Conservation (phyloP, 352 stramenopile genomes). For the Halophytophthora batemanensis region DNA sequence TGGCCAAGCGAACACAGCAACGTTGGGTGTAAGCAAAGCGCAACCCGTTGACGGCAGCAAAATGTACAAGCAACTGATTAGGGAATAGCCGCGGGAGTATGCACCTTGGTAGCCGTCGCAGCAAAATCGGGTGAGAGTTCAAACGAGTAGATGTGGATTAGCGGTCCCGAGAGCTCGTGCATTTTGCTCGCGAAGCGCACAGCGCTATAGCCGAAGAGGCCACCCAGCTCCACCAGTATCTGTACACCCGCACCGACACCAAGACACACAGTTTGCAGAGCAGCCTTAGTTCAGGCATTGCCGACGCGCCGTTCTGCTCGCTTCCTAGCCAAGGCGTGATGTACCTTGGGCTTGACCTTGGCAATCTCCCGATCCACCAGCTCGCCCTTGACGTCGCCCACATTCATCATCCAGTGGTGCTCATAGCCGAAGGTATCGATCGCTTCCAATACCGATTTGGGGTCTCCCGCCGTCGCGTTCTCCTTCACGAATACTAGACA, state of each 20-base stretch:
- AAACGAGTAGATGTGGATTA: conserved; percentile 41
- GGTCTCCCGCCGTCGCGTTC: conserved; percentile 21
- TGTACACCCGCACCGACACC: background rate
- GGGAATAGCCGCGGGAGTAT: background rate
- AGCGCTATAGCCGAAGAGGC: conserved; percentile 39
- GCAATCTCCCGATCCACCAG: conserved; percentile 31
- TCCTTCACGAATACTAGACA: conserved; percentile 26
- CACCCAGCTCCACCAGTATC: conserved; percentile 41
- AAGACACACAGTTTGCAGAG: too few relatives aligned
- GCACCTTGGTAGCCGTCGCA: conserved; percentile 35
- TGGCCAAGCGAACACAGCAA: background rate
- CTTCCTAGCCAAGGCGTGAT: background rate
- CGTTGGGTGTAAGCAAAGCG: background rate
- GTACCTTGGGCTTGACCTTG: conserved; percentile 28
- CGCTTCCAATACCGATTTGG: conserved; percentile 25
- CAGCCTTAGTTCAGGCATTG: too few relatives aligned
- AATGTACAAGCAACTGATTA: background rate
- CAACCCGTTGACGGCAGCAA: background rate
- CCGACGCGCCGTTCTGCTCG: too few relatives aligned
- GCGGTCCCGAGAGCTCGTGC: conserved; percentile 18
- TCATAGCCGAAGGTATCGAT: conserved; percentile 31
- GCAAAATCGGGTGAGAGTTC: conserved; percentile 35
- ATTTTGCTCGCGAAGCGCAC: conserved; percentile 37
- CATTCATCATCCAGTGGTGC: conserved; percentile 36
- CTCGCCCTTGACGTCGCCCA: conserved; percentile 30